phyloP scores from a whole-genome alignment of 768 basidiomycete genomes.

The Mycena maculata region DNA sequence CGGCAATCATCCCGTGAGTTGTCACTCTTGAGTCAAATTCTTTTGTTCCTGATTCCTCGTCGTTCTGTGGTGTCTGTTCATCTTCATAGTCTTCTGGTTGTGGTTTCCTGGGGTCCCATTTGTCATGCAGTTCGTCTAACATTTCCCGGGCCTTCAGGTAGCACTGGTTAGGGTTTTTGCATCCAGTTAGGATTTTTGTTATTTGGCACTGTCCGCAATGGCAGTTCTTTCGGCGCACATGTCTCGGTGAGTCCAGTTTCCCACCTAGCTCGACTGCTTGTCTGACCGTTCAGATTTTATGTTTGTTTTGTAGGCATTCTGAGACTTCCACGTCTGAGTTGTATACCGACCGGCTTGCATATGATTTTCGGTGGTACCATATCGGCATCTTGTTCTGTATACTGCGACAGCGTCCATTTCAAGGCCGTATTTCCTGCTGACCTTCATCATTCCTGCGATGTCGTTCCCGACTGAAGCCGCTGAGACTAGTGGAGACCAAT shows the following conservation, averaged over 20 bases:
- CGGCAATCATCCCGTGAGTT: background rate
- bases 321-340: background rate
- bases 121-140: background rate
- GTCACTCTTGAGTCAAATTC: constrained; percentile 12
- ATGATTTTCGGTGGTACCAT: background rate
- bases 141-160: constrained; percentile 13
- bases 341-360: background rate
- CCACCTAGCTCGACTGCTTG: background rate
- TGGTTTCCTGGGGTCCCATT: constrained; percentile 18
- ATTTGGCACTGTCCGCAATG: background rate
- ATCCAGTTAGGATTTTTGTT: background rate
- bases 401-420: background rate
- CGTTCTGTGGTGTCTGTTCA: background rate
- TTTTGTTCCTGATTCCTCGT: background rate
- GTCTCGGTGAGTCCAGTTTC: background rate
- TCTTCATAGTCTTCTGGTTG: constrained; percentile 27
- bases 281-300: background rate
- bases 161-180: constrained; percentile 21
- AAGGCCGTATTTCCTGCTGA: background rate
- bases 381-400: background rate
- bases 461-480: background rate
- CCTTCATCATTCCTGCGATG: background rate
- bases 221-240: constrained; percentile 7
- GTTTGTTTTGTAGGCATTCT: constrained; percentile 7
- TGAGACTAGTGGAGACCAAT: background rate